Evolutionary conservation across 2,329 filamentous ascomycete species (phyloP).

Genomic region (Lomentospora prolificans): DNA sequence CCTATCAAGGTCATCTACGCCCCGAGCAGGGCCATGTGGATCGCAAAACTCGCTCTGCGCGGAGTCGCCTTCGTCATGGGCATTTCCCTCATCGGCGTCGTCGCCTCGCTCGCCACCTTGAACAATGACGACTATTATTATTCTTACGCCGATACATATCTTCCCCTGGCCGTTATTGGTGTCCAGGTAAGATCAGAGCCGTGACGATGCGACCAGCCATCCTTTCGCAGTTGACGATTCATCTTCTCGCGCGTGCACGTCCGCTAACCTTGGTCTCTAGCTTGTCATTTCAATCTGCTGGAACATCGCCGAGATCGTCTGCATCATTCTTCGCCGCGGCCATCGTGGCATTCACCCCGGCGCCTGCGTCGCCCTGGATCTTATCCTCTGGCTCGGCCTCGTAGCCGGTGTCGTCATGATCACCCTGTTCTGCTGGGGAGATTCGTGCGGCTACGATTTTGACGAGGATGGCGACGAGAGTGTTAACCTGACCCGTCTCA

Average conservation of each 20-base stretch:
- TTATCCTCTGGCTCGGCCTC: slow-evolving; percentile 13
- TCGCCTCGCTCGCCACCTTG: not conserved
- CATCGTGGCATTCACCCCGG: slow-evolving; percentile 12
- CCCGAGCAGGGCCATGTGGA: not conserved
- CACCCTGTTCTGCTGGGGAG: not conserved
- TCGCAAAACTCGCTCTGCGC: not conserved
- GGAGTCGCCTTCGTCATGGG: not conserved
- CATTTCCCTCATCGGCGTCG: not conserved
- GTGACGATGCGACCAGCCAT: not conserved
- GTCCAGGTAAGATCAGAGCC: not conserved
- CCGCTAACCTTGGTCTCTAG: not conserved
- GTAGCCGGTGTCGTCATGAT: not conserved
- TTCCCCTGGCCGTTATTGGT: not conserved
- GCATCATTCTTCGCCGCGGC: slow-evolving; percentile 9
- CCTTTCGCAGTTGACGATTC: not conserved
- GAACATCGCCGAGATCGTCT: slow-evolving; percentile 11
- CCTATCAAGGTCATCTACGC: not conserved
- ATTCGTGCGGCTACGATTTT: not conserved
- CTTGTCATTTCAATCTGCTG: slow-evolving; percentile 4
- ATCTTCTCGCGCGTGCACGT: not conserved
- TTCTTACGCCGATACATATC: not conserved
- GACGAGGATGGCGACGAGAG: not conserved
- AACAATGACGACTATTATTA: not conserved
- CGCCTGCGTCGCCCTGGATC: slow-evolving; percentile 11
- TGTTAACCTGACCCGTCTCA: not conserved